Conservation (phyloP, 1,139 yeast species). For the Protomyces inouyei region DNA sequence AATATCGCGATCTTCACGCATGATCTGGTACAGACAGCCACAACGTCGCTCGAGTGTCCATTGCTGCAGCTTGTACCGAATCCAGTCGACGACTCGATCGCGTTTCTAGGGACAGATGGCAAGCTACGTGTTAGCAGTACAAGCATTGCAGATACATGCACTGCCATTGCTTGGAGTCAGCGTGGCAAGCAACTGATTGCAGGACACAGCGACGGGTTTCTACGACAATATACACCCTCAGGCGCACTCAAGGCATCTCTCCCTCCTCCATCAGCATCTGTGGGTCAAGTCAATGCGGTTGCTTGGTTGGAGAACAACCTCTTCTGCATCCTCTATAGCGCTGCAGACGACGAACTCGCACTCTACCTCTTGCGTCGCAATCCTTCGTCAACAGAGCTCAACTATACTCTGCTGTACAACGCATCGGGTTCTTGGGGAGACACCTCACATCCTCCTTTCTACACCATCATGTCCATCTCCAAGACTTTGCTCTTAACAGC, state of each 20-base stretch:
- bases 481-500: conserved; percentile 11
- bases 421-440: conserved; percentile 21
- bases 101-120: conserved; percentile 34
- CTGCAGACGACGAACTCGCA: conserved; percentile 5
- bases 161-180: conserved; percentile 40
- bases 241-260: conserved; percentile 36
- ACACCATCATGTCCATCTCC: not conserved
- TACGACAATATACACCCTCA: conserved; percentile 35
- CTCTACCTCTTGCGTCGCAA: conserved; percentile 9
- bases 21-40: conserved; percentile 7
- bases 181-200: conserved; percentile 39
- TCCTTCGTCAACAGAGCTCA: not conserved
- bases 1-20: conserved; percentile 27
- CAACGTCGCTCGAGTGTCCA: not conserved
- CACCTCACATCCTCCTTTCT: conserved; percentile 15
- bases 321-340: conserved; percentile 37
- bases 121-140: conserved; percentile 26
- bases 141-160: conserved; percentile 33
- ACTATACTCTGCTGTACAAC: conserved; percentile 1
- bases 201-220: conserved; percentile 35
- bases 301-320: conserved; percentile 33
- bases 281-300: conserved; percentile 28
- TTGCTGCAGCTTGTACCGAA: conserved; percentile 29
- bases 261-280: conserved; percentile 32
- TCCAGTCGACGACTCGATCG: conserved; percentile 30